These are phyloP conservation scores for Clitopilus passeckerianus DNA, from an alignment of 768 basidiomycete genomes.

Conservation along the genomic window DNA sequence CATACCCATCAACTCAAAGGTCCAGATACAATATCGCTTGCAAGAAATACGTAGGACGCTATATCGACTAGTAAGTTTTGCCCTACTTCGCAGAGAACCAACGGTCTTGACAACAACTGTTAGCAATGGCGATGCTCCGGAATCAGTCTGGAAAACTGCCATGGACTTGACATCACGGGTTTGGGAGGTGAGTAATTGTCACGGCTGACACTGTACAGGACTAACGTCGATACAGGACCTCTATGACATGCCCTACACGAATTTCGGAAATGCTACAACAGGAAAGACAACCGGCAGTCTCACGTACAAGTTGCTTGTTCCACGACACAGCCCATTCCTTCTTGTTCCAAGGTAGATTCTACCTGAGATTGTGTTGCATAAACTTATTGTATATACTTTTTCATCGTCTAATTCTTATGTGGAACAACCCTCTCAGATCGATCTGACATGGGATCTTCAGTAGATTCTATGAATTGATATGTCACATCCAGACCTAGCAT, in stretches of 20 bases:
- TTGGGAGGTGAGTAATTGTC: conserved; percentile 12
- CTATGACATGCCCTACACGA: conserved; percentile 43
- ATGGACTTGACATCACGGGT: conserved; percentile 20
- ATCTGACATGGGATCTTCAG: no score
- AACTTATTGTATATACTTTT: neutral
- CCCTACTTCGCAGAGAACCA: neutral
- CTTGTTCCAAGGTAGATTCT: neutral
- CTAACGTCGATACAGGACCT: conserved; percentile 18
- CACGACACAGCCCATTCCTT: neutral
- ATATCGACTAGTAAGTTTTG: conserved; percentile 38
- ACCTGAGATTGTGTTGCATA: neutral
- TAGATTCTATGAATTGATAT: no score
- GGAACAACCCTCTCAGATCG: no score
- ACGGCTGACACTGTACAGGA: neutral
- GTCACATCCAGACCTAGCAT: no score
- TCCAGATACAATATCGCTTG: conserved; percentile 36
- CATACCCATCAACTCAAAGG: conserved; percentile 58
- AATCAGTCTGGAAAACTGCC: conserved; percentile 12
- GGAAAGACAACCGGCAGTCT: conserved; percentile 28
- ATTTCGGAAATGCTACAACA: conserved; percentile 48
- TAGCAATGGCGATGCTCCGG: conserved; percentile 29
- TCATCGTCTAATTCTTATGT: no score
- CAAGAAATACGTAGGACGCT: conserved; percentile 28
- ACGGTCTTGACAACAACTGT: neutral
- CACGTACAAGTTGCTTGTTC: neutral